A percentile compares a stretch with the other conserved stretches of the same genome.
phyloP scores from a whole-genome alignment of 2,329 filamentous ascomycete genomes.

The Cucurbitaria berberidis region DNA sequence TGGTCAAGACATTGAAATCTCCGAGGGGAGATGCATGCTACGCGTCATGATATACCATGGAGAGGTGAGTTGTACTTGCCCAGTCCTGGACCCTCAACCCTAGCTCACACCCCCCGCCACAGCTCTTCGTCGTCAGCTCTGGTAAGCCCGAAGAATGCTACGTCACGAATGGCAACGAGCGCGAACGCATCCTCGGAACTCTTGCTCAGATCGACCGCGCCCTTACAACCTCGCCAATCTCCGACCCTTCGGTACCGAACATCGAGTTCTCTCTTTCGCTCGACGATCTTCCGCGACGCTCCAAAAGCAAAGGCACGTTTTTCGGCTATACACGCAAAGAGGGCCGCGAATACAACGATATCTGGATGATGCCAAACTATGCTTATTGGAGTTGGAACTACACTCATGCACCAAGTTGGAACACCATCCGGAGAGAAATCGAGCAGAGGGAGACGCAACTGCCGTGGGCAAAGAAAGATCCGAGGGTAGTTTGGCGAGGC shows the following conservation, averaged over 20 bases:
- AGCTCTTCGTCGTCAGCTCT: constrained; percentile 42
- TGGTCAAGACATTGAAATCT: constrained; percentile 36
- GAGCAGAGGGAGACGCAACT: constrained; percentile 25
- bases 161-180: constrained; percentile 43
- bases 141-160: constrained; percentile 42
- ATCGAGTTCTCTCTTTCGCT: constrained; percentile 43
- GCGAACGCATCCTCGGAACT: constrained; percentile 43
- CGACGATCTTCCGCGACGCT: constrained; percentile 41
- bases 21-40: constrained; percentile 40
- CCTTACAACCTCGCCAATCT: constrained; percentile 31
- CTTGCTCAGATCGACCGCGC: constrained; percentile 44
- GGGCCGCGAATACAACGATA: constrained; percentile 32
- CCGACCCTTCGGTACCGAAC: constrained; percentile 38
- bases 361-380: constrained; percentile 47
- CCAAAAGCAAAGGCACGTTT: constrained; percentile 32
- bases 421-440: constrained; percentile 41
- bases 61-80: constrained; percentile 28
- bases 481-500: constrained; percentile 41
- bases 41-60: constrained; percentile 38
- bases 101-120: constrained; percentile 10
- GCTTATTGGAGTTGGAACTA: constrained; percentile 47
- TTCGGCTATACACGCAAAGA: constrained; percentile 43
- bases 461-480: constrained; percentile 39
- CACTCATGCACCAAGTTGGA: constrained; percentile 44
- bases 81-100: background rate